phyloP scores from a whole-genome alignment of 208 protist species.

The Porcisia deanei region DNA sequence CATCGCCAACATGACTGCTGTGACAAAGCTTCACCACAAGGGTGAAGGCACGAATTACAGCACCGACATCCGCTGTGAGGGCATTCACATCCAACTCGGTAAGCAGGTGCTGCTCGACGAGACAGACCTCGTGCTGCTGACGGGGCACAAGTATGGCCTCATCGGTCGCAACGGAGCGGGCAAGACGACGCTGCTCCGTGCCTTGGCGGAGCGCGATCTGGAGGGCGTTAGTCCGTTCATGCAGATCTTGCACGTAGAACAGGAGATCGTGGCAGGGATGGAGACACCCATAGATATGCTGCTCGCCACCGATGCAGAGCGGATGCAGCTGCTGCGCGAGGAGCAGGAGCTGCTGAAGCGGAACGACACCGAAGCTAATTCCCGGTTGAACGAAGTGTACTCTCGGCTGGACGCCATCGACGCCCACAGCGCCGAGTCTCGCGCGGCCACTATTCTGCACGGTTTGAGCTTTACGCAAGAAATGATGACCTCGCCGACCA shows the following conservation, averaged over 20 bases:
- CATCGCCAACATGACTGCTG: conserved; percentile 66
- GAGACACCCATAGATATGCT: conserved; percentile 91
- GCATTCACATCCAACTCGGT: conserved; percentile 90
- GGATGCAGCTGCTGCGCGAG: conserved; percentile 88
- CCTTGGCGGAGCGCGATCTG: conserved; percentile 92
- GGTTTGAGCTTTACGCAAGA: conserved; percentile 95
- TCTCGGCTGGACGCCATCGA: conserved; percentile 95
- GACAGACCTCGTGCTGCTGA: conserved; percentile 80
- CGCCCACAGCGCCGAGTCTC: conserved; percentile 92
- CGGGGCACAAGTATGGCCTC: conserved; percentile 95
- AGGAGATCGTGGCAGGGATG: conserved; percentile 92
- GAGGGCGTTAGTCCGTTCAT: conserved; percentile 96
- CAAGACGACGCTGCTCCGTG: conserved; percentile 95
- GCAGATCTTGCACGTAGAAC: conserved; percentile 98
- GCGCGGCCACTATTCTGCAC: conserved; percentile 82
- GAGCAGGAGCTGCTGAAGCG: conserved; percentile 90
- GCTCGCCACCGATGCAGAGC: conserved; percentile 92
- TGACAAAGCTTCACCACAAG: conserved; percentile 89
- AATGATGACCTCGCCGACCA: conserved; percentile 92
- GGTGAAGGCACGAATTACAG: conserved; percentile 74
- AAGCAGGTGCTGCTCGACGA: conserved; percentile 85
- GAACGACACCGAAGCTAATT: conserved; percentile 71
- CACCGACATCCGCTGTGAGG: conserved; percentile 86
- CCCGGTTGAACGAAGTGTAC: conserved; percentile 94
- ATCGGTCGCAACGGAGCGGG: conserved; percentile 95